Evolutionary conservation across 768 basidiomycete species (phyloP).

Genomic region (Tulasnella sp.): DNA sequence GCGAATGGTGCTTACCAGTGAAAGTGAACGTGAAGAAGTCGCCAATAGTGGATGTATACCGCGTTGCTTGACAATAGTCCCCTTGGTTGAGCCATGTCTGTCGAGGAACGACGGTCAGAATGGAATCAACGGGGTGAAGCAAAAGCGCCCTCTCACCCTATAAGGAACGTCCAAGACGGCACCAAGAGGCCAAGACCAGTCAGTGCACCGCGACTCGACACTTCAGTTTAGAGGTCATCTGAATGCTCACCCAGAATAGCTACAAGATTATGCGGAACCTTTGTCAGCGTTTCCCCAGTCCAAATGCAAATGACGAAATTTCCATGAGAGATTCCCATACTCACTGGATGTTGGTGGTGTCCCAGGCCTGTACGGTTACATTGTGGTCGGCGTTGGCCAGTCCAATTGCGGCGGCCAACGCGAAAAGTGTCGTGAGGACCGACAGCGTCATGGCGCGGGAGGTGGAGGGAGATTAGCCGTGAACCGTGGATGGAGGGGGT

Average conservation of each 20-base stretch:
- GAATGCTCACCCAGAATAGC: slow-evolving; percentile 4
- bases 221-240: background rate
- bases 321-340: background rate
- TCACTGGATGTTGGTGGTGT: slow-evolving; percentile 15
- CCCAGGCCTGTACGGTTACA: slow-evolving; percentile 19
- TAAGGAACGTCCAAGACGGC: background rate
- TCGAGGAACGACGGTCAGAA: background rate
- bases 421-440: background rate
- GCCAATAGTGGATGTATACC: slow-evolving; percentile 21
- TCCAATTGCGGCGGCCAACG: background rate
- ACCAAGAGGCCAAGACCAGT: no score
- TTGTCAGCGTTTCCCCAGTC: slow-evolving; percentile 5
- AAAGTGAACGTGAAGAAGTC: slow-evolving; percentile 3
- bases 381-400: slow-evolving; percentile 14
- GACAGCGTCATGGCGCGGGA: background rate
- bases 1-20: background rate
- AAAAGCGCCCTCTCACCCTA: slow-evolving; percentile 15
- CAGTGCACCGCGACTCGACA: background rate
- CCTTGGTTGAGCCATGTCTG: slow-evolving; percentile 8
- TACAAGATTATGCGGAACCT: background rate
- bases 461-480: background rate
- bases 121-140: background rate
- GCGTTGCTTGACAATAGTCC: slow-evolving; percentile 6
- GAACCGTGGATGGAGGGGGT: background rate
- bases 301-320: slow-evolving; percentile 15